Evolutionary conservation across 148 eudicot genomes (phyloP).

Genomic region (Rhododendron vialii): DNA sequence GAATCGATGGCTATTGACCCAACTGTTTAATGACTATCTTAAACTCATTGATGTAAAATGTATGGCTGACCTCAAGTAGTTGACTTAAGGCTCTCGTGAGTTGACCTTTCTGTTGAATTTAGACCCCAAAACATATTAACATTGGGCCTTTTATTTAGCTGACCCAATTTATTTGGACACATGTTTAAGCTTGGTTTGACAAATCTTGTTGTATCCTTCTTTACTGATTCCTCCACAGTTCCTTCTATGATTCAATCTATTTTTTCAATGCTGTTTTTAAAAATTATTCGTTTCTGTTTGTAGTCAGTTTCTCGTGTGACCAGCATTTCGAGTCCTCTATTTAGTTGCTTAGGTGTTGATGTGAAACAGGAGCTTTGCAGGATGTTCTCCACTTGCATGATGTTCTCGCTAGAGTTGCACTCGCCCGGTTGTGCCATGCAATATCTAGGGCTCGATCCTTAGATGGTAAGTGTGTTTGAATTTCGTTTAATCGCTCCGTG

Average conservation of each 20-base stretch:
- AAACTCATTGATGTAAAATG: not conserved
- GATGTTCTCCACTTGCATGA: slow-evolving; percentile 96
- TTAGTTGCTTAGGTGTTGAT: slow-evolving; percentile 11
- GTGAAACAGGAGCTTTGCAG: slow-evolving; percentile 77
- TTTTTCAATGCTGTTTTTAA: not conserved
- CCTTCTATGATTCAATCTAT: not conserved
- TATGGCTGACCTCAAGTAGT: not conserved
- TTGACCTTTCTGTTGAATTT: slow-evolving; percentile 5
- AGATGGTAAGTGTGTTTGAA: slow-evolving; percentile 58
- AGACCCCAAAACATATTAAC: not conserved
- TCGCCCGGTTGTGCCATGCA: slow-evolving; percentile 89
- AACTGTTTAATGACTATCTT: not conserved
- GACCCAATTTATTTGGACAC: not conserved
- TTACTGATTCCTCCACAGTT: slow-evolving; percentile 1
- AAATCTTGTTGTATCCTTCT: not conserved
- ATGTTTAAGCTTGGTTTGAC: not conserved
- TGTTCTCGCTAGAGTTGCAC: slow-evolving; percentile 98
- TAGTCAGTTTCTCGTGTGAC: not conserved
- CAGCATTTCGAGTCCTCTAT: not conserved
- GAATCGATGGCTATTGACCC: too few species aligned
- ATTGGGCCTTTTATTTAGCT: not conserved
- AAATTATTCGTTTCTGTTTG: not conserved
- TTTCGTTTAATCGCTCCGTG: not conserved
- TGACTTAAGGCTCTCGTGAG: not conserved
- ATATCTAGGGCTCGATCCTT: slow-evolving; percentile 85